Conservation (phyloP, 2,329 filamentous ascomycete genomes). For the Paracorniculantispora psalliotae region DNA sequence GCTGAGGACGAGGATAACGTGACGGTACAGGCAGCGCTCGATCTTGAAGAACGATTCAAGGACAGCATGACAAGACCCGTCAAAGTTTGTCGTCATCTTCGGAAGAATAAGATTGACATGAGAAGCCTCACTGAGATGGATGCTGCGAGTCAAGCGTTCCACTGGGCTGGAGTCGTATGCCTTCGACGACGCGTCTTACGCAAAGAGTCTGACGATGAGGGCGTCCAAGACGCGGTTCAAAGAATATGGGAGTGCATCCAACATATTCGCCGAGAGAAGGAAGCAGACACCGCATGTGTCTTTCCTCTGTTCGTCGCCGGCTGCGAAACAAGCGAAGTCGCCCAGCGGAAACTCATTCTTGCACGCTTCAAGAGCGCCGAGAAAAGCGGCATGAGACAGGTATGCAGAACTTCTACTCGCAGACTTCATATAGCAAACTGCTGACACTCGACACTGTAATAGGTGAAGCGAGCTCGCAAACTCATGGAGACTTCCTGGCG, state of each 20-base stretch:
- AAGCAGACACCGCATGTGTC: conserved; percentile 68
- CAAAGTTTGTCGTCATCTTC: conserved; percentile 42
- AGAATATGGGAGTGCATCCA: conserved; percentile 59
- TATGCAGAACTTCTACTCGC: conserved; percentile 29
- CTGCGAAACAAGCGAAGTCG: conserved; percentile 59
- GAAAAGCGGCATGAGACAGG: conserved; percentile 71
- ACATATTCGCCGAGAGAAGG: conserved; percentile 59
- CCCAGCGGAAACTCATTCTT: conserved; percentile 56
- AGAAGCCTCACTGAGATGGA: conserved; percentile 58
- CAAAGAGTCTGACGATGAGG: conserved; percentile 48
- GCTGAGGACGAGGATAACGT: neutral
- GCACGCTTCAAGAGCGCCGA: conserved; percentile 64
- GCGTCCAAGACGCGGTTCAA: conserved; percentile 59
- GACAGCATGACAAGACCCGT: conserved; percentile 45
- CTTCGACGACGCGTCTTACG: conserved; percentile 69
- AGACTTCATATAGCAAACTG: neutral
- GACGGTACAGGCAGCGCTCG: conserved; percentile 44
- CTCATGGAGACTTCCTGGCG: conserved; percentile 68
- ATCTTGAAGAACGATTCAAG: conserved; percentile 57
- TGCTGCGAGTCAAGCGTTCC: conserved; percentile 72
- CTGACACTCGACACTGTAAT: neutral
- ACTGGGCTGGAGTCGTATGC: conserved; percentile 73
- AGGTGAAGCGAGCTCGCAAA: conserved; percentile 55
- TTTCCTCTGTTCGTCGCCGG: conserved; percentile 83
- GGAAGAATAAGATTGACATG: conserved; percentile 44